A percentile compares a stretch with the other conserved stretches of the same genome.
These are phyloP conservation scores for Beauveria bassiana DNA, from an alignment of 2,329 filamentous ascomycete species.

Conservation along the genomic window DNA sequence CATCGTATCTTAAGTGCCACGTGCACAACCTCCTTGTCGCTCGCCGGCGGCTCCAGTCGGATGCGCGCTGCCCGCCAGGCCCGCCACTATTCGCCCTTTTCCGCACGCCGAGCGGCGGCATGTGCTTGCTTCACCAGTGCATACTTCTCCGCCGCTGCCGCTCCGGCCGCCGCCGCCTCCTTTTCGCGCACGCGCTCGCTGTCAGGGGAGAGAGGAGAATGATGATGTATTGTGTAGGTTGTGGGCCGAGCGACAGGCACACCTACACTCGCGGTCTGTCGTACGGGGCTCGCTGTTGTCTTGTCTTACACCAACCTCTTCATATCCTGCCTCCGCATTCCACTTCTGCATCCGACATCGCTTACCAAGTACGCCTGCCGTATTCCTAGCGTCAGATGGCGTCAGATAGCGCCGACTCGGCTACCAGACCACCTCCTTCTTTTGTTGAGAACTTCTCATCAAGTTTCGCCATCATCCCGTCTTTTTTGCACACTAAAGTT, in stretches of 20 bases:
- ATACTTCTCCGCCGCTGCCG: conserved; percentile 57
- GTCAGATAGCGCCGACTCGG: background rate
- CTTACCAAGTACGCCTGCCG: background rate
- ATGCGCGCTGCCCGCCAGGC: conserved; percentile 68
- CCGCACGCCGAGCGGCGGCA: conserved; percentile 44
- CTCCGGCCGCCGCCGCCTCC: conserved; percentile 68
- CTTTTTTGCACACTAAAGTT: background rate
- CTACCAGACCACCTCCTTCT: background rate
- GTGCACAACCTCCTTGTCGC: conserved; percentile 62
- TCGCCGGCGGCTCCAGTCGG: conserved; percentile 56
- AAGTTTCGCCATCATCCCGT: background rate
- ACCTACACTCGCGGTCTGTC: too few species aligned
- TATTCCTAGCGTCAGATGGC: background rate
- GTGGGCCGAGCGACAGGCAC: too few species aligned
- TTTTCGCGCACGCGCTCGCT: conserved; percentile 70
- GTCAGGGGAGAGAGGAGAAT: too few species aligned
- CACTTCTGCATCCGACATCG: conserved; percentile 9
- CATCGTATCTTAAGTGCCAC: conserved; percentile 51
- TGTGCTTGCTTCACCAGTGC: conserved; percentile 54
- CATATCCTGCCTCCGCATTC: conserved; percentile 3
- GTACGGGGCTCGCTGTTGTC: background rate
- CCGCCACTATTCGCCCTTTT: conserved; percentile 59
- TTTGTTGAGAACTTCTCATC: background rate
- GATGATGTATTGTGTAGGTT: too few species aligned
- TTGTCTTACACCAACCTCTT: conserved; percentile 7